phyloP scores from a whole-genome alignment of 371 early-diverging fungal species.

The Mortierella sp. region DNA sequence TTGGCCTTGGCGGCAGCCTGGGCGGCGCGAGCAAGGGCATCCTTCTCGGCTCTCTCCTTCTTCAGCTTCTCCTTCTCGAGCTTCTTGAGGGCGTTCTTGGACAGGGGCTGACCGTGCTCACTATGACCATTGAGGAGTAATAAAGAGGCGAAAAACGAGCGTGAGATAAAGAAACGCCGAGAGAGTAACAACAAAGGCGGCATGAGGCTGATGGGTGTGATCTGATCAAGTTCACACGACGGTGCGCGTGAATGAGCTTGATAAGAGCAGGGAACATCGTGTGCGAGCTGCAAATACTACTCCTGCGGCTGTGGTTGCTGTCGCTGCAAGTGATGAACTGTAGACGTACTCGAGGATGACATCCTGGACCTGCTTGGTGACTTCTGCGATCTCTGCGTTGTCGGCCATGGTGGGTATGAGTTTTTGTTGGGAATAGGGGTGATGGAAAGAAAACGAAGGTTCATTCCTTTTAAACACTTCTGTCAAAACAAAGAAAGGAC shows the following conservation, averaged over 20 bases:
- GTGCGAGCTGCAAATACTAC: neutral
- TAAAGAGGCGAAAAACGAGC: neutral
- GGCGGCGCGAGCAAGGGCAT: slow-evolving; percentile 90
- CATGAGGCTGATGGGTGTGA: neutral
- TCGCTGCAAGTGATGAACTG: neutral
- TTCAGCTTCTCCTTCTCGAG: slow-evolving; percentile 89
- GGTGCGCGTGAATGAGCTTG: neutral
- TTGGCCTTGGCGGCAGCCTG: slow-evolving; percentile 75
- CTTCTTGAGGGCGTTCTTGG: slow-evolving; percentile 95
- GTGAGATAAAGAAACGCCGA: neutral
- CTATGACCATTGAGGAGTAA: slow-evolving; percentile 43
- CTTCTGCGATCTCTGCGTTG: slow-evolving; percentile 60
- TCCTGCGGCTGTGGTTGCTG: neutral
- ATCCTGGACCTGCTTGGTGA: slow-evolving; percentile 68
- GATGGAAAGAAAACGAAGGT: slow-evolving; percentile 8
- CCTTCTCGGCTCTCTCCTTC: slow-evolving; percentile 81
- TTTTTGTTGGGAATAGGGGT: slow-evolving; percentile 2
- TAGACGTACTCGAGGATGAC: slow-evolving; percentile 68
- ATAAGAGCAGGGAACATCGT: neutral
- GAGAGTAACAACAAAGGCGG: neutral
- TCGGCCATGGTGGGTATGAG: slow-evolving; percentile 39
- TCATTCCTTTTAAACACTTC: neutral
- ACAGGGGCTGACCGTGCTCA: slow-evolving; percentile 91
- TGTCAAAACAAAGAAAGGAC: no score
- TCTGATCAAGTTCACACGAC: neutral